Conservation (phyloP, 352 stramenopile genomes). For the Blastocystis hominis region DNA sequence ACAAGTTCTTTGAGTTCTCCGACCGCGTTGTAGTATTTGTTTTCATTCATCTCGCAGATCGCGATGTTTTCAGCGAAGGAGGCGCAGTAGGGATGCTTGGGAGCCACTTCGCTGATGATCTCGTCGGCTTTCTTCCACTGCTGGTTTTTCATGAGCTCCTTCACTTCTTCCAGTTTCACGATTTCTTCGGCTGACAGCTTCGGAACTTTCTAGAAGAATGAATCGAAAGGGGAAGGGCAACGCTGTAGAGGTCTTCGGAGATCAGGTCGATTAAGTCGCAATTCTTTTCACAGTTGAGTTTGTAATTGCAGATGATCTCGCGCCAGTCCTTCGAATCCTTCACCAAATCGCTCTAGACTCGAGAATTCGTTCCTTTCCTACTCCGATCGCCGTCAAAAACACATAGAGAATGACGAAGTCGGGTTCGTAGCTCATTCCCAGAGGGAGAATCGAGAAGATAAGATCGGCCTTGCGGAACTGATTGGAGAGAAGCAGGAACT, state of each 20-base stretch:
- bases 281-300: not conserved
- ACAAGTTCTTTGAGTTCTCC: not conserved
- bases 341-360: not conserved
- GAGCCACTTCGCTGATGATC: not conserved
- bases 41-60: not conserved
- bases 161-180: not conserved
- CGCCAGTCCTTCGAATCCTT: not conserved
- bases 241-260: not conserved
- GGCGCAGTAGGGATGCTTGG: not conserved
- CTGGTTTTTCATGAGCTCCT: not conserved
- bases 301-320: not conserved
- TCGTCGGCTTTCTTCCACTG: not conserved
- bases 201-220: too few relatives aligned
- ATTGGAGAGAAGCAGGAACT: constrained; percentile 14
- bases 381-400: not conserved
- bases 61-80: constrained; percentile 14
- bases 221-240: not conserved
- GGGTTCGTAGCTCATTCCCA: not conserved
- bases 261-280: not conserved
- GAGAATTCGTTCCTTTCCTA: not conserved
- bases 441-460: not conserved
- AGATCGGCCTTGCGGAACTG: not conserved
- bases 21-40: not conserved
- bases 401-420: constrained; percentile 11
- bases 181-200: not conserved